phyloP scores from a whole-genome alignment of 768 basidiomycete species.

The Russula vinacea region DNA sequence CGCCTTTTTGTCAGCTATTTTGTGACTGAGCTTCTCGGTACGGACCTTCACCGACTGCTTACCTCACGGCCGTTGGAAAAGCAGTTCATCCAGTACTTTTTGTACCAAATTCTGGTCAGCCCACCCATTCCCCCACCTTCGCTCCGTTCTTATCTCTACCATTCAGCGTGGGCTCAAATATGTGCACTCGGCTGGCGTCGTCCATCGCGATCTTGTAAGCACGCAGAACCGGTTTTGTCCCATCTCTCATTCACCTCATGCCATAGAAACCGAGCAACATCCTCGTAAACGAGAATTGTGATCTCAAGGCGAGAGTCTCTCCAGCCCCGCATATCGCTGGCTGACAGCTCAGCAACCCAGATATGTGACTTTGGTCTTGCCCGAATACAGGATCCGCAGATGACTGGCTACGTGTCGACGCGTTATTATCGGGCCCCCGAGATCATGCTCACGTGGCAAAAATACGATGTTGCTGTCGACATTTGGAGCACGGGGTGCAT shows the following conservation, averaged over 20 bases:
- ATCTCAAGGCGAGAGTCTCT: constrained; percentile 70
- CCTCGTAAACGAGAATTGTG: constrained; percentile 99
- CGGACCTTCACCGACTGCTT: constrained; percentile 94
- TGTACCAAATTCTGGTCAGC: constrained; percentile 94
- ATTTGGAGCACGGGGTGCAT: constrained; percentile 99
- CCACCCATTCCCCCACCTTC: constrained; percentile 5
- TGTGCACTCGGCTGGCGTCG: constrained; percentile 98
- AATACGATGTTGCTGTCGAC: constrained; percentile 99
- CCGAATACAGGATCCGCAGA: constrained; percentile 98
- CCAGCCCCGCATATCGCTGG: constrained; percentile 18
- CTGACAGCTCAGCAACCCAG: constrained; percentile 40
- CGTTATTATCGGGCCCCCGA: constrained; percentile 98
- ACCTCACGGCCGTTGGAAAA: constrained; percentile 97
- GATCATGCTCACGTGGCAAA: constrained; percentile 99
- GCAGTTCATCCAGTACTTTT: constrained; percentile 99
- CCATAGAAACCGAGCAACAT: constrained; percentile 96
- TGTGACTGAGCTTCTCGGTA: constrained; percentile 96
- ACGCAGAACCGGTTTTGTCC: neutral
- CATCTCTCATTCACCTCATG: constrained; percentile 3
- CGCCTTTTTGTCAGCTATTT: constrained; percentile 68
- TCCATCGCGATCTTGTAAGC: constrained; percentile 90
- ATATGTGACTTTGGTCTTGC: constrained; percentile 99
- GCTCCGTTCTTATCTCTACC: constrained; percentile 2
- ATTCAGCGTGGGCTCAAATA: constrained; percentile 93
- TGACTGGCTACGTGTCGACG: constrained; percentile 99